A percentile compares a stretch with the other conserved stretches of the same genome.
phyloP scores from a whole-genome alignment of 2,329 filamentous ascomycete genomes.

The Dendrostoma leiphaemia region DNA sequence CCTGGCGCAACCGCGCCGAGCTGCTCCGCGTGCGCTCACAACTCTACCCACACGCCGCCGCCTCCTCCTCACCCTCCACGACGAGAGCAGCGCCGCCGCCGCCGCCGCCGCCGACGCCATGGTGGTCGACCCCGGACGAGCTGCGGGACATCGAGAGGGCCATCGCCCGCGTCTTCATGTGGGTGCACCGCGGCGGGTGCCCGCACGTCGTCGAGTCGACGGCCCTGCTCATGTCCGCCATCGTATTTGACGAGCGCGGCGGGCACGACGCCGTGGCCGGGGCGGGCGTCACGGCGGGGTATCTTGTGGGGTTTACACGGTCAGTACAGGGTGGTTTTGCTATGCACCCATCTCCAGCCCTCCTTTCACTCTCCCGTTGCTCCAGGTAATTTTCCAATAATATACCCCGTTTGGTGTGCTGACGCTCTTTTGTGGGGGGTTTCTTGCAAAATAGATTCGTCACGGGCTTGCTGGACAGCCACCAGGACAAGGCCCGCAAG shows the following conservation, averaged over 20 bases:
- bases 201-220: slow-evolving; percentile 80
- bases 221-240: slow-evolving; percentile 67
- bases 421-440: too few species aligned
- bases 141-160: slow-evolving; percentile 34
- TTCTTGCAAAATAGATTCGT: slow-evolving; percentile 78
- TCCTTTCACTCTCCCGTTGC: slow-evolving; percentile 1
- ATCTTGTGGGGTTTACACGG: slow-evolving; percentile 74
- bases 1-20: slow-evolving; percentile 66
- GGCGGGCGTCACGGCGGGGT: slow-evolving; percentile 57
- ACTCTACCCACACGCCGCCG: slow-evolving; percentile 51
- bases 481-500: slow-evolving; percentile 65
- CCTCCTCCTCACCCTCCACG: slow-evolving; percentile 9
- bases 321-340: too few species aligned
- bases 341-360: background rate
- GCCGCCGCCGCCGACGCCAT: slow-evolving; percentile 4
- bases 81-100: slow-evolving; percentile 11
- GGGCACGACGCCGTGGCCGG: slow-evolving; percentile 22
- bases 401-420: too few species aligned
- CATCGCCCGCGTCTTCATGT: slow-evolving; percentile 60
- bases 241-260: slow-evolving; percentile 58
- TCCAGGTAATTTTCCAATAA: too few species aligned
- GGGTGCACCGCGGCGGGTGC: slow-evolving; percentile 71
- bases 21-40: slow-evolving; percentile 64
- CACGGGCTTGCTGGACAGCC: slow-evolving; percentile 74
- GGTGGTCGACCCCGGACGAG: slow-evolving; percentile 5